Conservation (phyloP, 148 eudicot genomes). For the Mesembryanthemum crystallinum region DNA sequence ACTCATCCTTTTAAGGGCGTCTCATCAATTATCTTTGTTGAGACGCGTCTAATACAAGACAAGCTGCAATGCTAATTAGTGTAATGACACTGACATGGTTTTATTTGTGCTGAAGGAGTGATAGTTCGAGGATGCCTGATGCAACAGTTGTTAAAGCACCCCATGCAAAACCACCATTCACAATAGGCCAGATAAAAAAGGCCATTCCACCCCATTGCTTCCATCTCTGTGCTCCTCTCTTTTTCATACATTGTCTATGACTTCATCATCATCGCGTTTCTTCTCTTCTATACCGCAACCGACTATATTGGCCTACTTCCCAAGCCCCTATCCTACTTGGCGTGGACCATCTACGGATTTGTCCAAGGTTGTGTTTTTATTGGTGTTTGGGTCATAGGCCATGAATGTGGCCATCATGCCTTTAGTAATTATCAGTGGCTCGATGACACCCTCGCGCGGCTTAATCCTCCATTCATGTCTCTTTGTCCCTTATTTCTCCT, state of each 20-base stretch:
- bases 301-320: conserved; percentile 62
- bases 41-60: no score
- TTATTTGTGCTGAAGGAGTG: no score
- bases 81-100: no score
- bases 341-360: conserved; percentile 66
- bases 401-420: conserved; percentile 45
- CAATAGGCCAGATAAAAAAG: background rate
- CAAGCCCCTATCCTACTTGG: conserved; percentile 47
- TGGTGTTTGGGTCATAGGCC: conserved; percentile 43
- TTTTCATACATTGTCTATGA: conserved; percentile 66
- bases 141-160: background rate
- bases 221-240: conserved; percentile 66
- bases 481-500: conserved; percentile 80
- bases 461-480: conserved; percentile 71
- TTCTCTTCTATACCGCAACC: conserved; percentile 61
- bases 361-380: conserved; percentile 37
- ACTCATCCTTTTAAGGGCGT: no score
- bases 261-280: conserved; percentile 41
- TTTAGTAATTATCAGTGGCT: conserved; percentile 43
- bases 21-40: no score
- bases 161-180: background rate
- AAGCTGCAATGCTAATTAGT: no score
- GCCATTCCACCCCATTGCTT: conserved; percentile 74
- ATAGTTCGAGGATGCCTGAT: no score
- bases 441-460: conserved; percentile 74